Evolutionary conservation across 225 moss, liverwort and hornwort species (phyloP).

Genomic region (Pseudisothecium myosuroides): DNA sequence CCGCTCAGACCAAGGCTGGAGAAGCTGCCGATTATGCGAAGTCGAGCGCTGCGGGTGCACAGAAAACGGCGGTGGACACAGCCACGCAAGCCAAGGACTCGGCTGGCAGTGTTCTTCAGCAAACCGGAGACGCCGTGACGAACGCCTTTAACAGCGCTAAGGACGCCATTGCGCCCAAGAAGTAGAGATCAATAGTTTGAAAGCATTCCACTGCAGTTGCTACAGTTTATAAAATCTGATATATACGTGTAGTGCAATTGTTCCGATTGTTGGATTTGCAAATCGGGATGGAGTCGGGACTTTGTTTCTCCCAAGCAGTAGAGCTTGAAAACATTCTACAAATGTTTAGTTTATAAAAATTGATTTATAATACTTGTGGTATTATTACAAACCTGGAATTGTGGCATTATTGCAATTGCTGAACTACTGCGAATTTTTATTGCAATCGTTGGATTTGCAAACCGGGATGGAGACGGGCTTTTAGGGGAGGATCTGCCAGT

Average conservation of each 20-base stretch:
- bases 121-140: conserved; percentile 7
- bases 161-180: background rate
- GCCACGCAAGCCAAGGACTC: background rate
- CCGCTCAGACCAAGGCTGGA: background rate
- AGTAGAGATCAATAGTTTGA: background rate
- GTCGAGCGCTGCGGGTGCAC: background rate
- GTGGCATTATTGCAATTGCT: background rate
- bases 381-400: too few species aligned
- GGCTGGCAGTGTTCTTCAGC: background rate
- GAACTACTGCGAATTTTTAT: background rate
- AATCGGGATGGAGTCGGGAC: too few species aligned
- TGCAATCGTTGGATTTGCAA: background rate
- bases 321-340: background rate
- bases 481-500: background rate
- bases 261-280: background rate
- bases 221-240: background rate
- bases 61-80: background rate
- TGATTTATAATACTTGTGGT: background rate
- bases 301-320: too few species aligned
- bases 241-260: too few species aligned
- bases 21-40: background rate
- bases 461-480: background rate
- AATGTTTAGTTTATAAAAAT: background rate
- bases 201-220: background rate
- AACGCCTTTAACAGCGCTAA: background rate